Conservation (phyloP, 305 asterid species). For the Fraxinus dipetala region DNA sequence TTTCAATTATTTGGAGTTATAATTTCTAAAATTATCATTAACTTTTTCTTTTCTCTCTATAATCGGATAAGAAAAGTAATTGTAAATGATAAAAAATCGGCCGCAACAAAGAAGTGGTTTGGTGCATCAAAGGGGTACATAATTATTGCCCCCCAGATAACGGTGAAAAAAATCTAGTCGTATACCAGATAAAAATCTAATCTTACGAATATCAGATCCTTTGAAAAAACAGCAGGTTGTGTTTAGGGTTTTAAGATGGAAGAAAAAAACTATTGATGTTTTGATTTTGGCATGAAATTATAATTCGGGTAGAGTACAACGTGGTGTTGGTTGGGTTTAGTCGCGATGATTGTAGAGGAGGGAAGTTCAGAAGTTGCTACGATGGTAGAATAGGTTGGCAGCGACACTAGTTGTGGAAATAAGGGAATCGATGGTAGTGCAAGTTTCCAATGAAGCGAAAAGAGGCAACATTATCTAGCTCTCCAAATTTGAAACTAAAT, state of each 20-base stretch:
- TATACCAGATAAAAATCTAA: constrained; percentile 52
- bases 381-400: background rate
- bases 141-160: no score
- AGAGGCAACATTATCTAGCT: background rate
- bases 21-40: no score
- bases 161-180: constrained; percentile 47
- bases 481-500: no score
- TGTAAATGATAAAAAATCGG: no score
- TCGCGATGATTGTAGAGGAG: constrained; percentile 19
- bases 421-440: constrained; percentile 25
- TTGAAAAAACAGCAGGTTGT: constrained; percentile 50
- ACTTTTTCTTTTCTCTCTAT: no score
- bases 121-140: no score
- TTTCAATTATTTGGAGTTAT: no score
- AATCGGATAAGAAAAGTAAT: no score
- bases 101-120: no score
- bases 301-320: constrained; percentile 25
- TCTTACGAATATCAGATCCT: constrained; percentile 49
- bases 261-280: constrained; percentile 50
- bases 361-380: constrained; percentile 16
- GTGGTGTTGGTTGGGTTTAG: background rate
- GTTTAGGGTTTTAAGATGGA: constrained; percentile 49
- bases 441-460: background rate
- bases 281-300: constrained; percentile 24
- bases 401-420: constrained; percentile 12